Base-by-base conservation (phyloP, 495 filamentous ascomycete species). In the Friedmanniomyces simplex region DNA sequence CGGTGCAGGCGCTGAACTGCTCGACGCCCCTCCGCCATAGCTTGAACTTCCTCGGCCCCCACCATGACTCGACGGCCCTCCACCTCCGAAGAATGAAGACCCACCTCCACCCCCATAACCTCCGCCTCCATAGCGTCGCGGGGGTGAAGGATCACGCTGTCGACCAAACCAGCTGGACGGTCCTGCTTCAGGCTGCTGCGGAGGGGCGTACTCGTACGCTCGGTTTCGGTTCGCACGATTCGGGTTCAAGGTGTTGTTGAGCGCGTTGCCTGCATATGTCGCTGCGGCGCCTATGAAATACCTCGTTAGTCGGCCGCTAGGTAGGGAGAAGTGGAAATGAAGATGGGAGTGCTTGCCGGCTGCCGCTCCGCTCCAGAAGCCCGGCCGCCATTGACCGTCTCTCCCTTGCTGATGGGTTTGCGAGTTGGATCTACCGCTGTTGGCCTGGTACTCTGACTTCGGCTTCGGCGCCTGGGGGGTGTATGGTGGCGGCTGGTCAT, bases 341-440 rank as follows among this genome's bases (percentile, higher is more conserved):
- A n/a, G 21, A 52, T 8, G 6, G 26, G 2, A 14, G 18, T 20
- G 21, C 49, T 32, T 32, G 26, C 51, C 51, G 14, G 79, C 79
- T 8, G 83, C 70, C 2, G 86, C 74, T 0, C 91, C 91, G 18
- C 78, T 76, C 93, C 89, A 96, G 66, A 96, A 96, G 0, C 93
- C 91, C 2, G 91, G 90, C 48, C 79, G 77, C 84, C 88, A 95
- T 0, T 78, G 77, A 62, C 80, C 45, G 36, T 52, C 28, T 32
- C 28, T 24, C 42, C 36, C 18, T 56, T 36, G 24, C 43, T 43
- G 47, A 53, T 53, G 41, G 63, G 34, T 10, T 57, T 39, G 59
- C 45, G 43, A 22, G 7, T 53, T 13, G 13, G 16, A 13, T n/a
- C 39, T 20, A 13, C 39, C 39, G 53, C 48, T 42, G 30, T 57